Conservation (phyloP, 2,329 filamentous ascomycete genomes). For the Ascochyta pisi region DNA sequence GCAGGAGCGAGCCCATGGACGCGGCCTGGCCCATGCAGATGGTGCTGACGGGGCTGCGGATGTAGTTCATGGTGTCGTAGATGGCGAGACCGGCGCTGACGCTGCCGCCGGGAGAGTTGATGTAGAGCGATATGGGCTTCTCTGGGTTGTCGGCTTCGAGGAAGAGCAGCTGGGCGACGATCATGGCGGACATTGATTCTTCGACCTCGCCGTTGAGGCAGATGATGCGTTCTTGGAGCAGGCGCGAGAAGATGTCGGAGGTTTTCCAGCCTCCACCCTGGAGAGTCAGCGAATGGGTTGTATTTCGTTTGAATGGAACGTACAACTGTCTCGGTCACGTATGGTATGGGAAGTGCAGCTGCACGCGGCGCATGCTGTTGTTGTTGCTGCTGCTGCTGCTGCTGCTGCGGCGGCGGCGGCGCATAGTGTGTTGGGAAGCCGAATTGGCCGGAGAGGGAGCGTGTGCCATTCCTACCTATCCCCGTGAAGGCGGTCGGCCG, state of each 20-base stretch:
- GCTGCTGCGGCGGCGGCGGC: conserved; percentile 26
- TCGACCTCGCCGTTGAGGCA: conserved; percentile 92
- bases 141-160: conserved; percentile 96
- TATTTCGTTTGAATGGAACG: conserved; percentile 15
- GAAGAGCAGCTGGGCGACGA: conserved; percentile 95
- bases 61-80: conserved; percentile 99
- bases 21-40: conserved; percentile 95
- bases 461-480: conserved; percentile 22
- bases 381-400: conserved; percentile 20
- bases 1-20: conserved; percentile 89
- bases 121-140: conserved; percentile 96
- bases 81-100: conserved; percentile 87
- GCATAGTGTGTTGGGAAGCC: conserved; percentile 33
- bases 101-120: conserved; percentile 93
- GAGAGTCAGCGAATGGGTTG: conserved; percentile 35
- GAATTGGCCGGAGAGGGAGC: conserved; percentile 35
- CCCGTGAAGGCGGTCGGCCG: conserved; percentile 25
- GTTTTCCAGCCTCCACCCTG: conserved; percentile 61
- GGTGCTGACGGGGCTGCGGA: conserved; percentile 88
- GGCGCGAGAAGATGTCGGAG: conserved; percentile 57
- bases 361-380: conserved; percentile 37
- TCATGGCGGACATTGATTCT: conserved; percentile 87
- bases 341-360: conserved; percentile 57
- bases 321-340: conserved; percentile 59
- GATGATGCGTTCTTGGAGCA: conserved; percentile 81